Base-by-base conservation (phyloP, 306 rosid genomes). In the Vigna angularis region DNA sequence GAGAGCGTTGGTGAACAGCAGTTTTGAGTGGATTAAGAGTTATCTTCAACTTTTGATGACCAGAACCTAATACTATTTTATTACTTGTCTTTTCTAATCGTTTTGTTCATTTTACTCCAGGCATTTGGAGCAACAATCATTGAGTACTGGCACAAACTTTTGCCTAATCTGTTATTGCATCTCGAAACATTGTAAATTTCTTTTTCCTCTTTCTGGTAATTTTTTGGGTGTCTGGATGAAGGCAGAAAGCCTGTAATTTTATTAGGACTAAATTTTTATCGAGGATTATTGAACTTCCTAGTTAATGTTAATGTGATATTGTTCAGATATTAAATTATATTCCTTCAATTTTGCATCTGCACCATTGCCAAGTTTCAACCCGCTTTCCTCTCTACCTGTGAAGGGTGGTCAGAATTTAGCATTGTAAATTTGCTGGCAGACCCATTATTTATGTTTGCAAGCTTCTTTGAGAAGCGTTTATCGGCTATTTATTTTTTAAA, bases 161-260 rank as follows among this genome's bases (percentile, higher is more conserved):
- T 79, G 74, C 86, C 86, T 67, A 66, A 76, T 85, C 86, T 79
- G 52, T 81, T 70, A 78, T 69, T 66, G 85, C 82, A 66, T 79
- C 85, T 72, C 58, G 63, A 76, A 76, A 86, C 85, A 30, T 57
- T 77, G 81, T 86, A 86, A 79, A 86, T 79, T 85, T 79, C 56
- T 57, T 75, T 79, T 66, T 15, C 36, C 62, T 70, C 68, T 56
- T 32, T 32, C 38, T 58, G 81, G 72, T 76, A 71, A 79, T 79
- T 85, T 79, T 85, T 82, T 75, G 81, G 89, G 79, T 82, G 82
- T 82, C 82, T 63, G 80, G 78, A 72, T 78, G 83, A 76, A 86
- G 79, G 89, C 85, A 66, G 83, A 74, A 67, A 79, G 86, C 89
- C 86, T 86, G 89, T 83, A 86, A 82, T 83, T 86, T 82, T 76